Evolutionary conservation across 179 eudicot species (phyloP).

Genomic region (Gypsophila paniculata): DNA sequence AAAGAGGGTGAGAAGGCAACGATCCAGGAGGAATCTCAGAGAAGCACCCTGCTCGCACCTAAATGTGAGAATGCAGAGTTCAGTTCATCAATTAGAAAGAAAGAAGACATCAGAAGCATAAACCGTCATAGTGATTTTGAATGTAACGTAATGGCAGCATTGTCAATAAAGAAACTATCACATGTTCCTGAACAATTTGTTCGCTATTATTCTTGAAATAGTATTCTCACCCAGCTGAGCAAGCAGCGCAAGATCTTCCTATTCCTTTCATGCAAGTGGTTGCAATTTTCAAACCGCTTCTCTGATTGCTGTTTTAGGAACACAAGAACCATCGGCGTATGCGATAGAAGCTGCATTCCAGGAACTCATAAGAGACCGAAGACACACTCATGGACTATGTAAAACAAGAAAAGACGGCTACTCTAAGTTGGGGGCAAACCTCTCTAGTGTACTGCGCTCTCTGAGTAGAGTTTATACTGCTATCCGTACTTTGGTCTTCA

Average conservation of each 20-base stretch:
- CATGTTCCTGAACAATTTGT: not conserved
- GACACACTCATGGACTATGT: constrained; percentile 12
- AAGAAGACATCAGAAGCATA: constrained; percentile 9
- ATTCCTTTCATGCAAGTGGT: constrained; percentile 59
- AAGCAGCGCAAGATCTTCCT: constrained; percentile 86
- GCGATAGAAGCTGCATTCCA: constrained; percentile 73
- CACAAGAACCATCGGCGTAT: constrained; percentile 77
- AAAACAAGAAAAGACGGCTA: constrained; percentile 22
- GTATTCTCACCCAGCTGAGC: constrained; percentile 82
- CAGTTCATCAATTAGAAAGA: constrained; percentile 16
- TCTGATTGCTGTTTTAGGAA: constrained; percentile 78
- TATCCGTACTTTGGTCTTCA: constrained; percentile 69
- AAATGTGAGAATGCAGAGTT: constrained; percentile 22
- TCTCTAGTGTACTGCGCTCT: constrained; percentile 73
- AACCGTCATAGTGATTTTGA: not conserved
- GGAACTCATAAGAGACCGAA: constrained; percentile 21
- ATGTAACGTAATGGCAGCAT: not conserved
- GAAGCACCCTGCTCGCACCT: constrained; percentile 97
- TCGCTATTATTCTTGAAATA: not conserved
- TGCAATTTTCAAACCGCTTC: constrained; percentile 47
- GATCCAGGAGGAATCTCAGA: constrained; percentile 65
- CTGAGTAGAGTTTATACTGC: constrained; percentile 46
- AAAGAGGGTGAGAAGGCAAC: constrained; percentile 78
- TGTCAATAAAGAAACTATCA: not conserved
- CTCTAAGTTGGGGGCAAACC: constrained; percentile 43